These are phyloP conservation scores for Pichia sorboxylosa DNA, from an alignment of 1,139 yeast species.

Conservation along the genomic window DNA sequence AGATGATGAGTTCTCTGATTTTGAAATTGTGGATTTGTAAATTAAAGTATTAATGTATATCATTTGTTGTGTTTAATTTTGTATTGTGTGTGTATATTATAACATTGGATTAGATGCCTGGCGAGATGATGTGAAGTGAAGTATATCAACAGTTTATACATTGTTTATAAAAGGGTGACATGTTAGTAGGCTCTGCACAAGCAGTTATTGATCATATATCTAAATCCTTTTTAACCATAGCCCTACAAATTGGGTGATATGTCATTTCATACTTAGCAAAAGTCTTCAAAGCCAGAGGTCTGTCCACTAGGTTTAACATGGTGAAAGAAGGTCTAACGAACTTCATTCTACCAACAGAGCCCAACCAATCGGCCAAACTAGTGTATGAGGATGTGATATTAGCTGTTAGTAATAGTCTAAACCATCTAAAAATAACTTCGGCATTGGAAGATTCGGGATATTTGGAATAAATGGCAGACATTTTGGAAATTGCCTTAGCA, in stretches of 20 bases:
- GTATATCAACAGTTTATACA: no score
- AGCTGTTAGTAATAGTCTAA: slow-evolving; percentile 46
- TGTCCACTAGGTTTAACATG: slow-evolving; percentile 52
- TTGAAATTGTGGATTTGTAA: background rate
- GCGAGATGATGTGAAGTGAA: no score
- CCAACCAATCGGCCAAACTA: slow-evolving; percentile 67
- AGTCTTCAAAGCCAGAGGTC: slow-evolving; percentile 50
- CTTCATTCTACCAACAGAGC: slow-evolving; percentile 91
- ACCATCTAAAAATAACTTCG: slow-evolving; percentile 75
- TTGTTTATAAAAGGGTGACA: no score
- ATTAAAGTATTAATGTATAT: no score
- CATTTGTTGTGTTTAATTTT: no score
- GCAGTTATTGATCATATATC: no score
- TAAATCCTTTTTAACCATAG: slow-evolving; percentile 64
- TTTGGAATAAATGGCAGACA: slow-evolving; percentile 34
- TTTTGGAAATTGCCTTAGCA: slow-evolving; percentile 28
- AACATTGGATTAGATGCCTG: no score
- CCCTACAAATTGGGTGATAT: slow-evolving; percentile 80
- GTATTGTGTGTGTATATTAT: no score
- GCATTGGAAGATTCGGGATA: slow-evolving; percentile 53
- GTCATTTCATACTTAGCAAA: slow-evolving; percentile 45
- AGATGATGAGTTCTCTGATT: slow-evolving; percentile 5
- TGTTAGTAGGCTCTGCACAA: no score
- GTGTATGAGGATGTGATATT: slow-evolving; percentile 34
- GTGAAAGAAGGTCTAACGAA: slow-evolving; percentile 81